Evolutionary conservation across 495 filamentous ascomycete genomes (phyloP), one percentile per base, ranked within the genome.

Genomic region (Tirmania nivea): DNA sequence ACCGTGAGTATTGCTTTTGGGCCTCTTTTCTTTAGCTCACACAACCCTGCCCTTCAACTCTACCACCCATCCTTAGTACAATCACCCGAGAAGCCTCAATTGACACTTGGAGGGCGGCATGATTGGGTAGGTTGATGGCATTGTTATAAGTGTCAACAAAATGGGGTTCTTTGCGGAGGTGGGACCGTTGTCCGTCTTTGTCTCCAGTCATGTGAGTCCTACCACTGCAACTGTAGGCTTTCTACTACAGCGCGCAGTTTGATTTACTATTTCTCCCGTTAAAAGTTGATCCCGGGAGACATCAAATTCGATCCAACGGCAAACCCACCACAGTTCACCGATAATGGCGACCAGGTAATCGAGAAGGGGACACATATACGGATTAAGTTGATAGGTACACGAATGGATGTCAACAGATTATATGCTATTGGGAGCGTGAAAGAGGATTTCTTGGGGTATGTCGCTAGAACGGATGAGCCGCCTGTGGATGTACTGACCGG

Each of bases 351-450:
- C 51, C 86, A 87, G 61, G 82, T 88, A 12, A 94, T 96, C 61
- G 87, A 94, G 67, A 86, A 86, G 45, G 87, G 85, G 35, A 87
- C 89, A 10, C 87, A 93, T 63, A 74, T 97, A 58, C 83, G 90
- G 14, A 78, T 95, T 55, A 94, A 94, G 68, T 79, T 97, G 50
- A 80, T 94, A 51, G 92, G 92, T 59, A 81, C 87, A 12, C 77
- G 93, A 65, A 85, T 79, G 52, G 90, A 95, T 61, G 84, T 96
- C 48, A 86, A 81, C 25, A 80, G 82, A 59, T 90, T 97, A 75
- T 94, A 81, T 72, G 90, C 89, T 35, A 93, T 96, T 66, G 92
- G 86, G 42, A 96, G 84, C 36, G 94, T 97, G 65, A 94, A 93
- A 70, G 90, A 95, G 67, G 85, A 60, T 54, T 57, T 49, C 50